Evolutionary conservation across 169 alveolate genomes (phyloP), one percentile per base, ranked within the genome.

Genomic region (Plasmodium inui): DNA sequence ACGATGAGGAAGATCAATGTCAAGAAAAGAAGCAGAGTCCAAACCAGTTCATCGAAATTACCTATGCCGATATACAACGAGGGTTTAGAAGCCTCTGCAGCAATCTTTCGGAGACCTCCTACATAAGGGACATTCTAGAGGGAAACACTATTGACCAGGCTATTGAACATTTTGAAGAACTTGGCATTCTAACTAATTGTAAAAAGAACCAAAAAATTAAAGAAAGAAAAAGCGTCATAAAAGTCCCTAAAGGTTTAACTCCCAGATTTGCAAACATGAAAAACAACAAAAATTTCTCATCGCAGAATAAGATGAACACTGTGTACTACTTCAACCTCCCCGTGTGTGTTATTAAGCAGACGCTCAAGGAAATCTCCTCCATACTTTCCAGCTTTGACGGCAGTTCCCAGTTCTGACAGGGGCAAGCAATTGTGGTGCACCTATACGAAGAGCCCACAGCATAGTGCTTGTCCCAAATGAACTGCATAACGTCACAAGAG

Each of bases 211-310:
- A 86, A 86, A 86, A 86, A 86, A 1, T 74, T 3, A 86, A 86
- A 17, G 93, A 86, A 53, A 84, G 57, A 84, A 86, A 70, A 76
- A 86, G 80, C 44, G 55, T 55, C 44, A 46, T 86, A 30, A 86
- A 86, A 44, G 85, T 86, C 6, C 93, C 93, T 3, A 86, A 86
- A 70, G 93, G 93, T 2, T 34, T 86, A 86, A 86, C 93, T 19
- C 93, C 93, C 32, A 73, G 93, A 86, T 86, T 86, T 86, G 93
- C 93, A 53, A 86, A 86, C 61, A 53, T 50, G 41, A 86, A 86
- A 55, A 86, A 86, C 80, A 86, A 70, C 70, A 86, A 74, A 85
- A 50, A 74, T 57, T 86, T 86, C 39, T 74, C 93, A 14, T 70
- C 93, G 28, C 93, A 86, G 26, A 86, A 50, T 76, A 86, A 86